Evolutionary conservation across 495 filamentous ascomycete genomes (phyloP).

Genomic region (Aspergillus leporis): DNA sequence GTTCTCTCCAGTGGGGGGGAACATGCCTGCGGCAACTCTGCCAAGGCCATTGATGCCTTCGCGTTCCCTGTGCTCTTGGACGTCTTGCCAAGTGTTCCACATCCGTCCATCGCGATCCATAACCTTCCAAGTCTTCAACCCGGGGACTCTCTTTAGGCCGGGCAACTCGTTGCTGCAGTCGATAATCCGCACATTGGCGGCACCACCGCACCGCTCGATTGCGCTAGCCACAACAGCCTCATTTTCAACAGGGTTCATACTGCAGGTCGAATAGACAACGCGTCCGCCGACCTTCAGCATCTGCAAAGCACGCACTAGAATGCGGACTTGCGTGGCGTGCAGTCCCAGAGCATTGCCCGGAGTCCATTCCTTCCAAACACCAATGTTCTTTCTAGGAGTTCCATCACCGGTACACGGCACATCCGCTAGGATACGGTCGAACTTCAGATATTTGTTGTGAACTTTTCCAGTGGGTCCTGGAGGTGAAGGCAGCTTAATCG

Average conservation of each 20-base stretch:
- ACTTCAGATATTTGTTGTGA: conserved; percentile 80
- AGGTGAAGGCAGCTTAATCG: conserved; percentile 68
- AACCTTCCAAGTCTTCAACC: conserved; percentile 77
- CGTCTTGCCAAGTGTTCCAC: conserved; percentile 76
- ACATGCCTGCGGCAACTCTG: conserved; percentile 76
- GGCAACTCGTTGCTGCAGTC: conserved; percentile 78
- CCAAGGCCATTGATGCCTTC: conserved; percentile 58
- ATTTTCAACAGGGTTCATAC: conserved; percentile 96
- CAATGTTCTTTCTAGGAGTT: conserved; percentile 85
- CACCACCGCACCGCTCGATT: conserved; percentile 86
- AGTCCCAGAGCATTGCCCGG: conserved; percentile 82
- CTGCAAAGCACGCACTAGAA: conserved; percentile 89
- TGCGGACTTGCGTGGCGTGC: conserved; percentile 79
- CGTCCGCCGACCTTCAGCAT: conserved; percentile 94
- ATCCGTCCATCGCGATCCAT: conserved; percentile 79
- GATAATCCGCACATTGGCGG: conserved; percentile 75
- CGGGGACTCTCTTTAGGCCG: conserved; percentile 69
- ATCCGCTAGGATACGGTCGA: conserved; percentile 93
- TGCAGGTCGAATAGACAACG: conserved; percentile 96
- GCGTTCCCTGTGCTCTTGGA: conserved; percentile 61
- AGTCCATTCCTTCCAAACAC: conserved; percentile 93
- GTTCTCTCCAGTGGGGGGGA: conserved; percentile 63
- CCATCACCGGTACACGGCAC: conserved; percentile 97
- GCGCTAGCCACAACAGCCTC: conserved; percentile 87
- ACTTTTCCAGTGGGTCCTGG: conserved; percentile 49